These are phyloP conservation scores for Helicocarpus griseus DNA, from an alignment of 2,329 filamentous ascomycete genomes.

Conservation along the genomic window DNA sequence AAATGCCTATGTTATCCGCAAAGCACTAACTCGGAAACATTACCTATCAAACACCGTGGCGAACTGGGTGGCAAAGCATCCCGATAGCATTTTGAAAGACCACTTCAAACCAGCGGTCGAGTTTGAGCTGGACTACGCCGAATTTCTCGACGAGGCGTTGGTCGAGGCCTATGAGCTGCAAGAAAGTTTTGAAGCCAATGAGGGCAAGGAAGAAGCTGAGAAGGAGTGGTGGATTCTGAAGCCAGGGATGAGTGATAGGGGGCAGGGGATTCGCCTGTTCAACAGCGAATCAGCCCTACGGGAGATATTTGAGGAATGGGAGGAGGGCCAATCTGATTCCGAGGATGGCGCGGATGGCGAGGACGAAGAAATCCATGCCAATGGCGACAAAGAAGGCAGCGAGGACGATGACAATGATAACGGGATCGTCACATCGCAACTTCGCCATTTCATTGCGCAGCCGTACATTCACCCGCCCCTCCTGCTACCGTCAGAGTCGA, in stretches of 20 bases:
- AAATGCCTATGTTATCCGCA: conserved; percentile 91
- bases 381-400: conserved; percentile 17
- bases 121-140: conserved; percentile 92
- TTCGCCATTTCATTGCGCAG: conserved; percentile 92
- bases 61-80: conserved; percentile 79
- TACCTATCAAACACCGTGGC: conserved; percentile 77
- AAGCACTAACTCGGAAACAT: conserved; percentile 93
- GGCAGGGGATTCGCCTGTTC: conserved; percentile 86
- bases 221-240: conserved; percentile 97
- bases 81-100: conserved; percentile 54
- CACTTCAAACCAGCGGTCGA: conserved; percentile 72
- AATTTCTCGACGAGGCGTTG: conserved; percentile 89
- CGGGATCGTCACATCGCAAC: conserved; percentile 72
- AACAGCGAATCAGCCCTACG: conserved; percentile 75
- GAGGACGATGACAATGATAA: conserved; percentile 27
- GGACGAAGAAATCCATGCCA: conserved; percentile 23
- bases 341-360: conserved; percentile 54
- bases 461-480: conserved; percentile 88
- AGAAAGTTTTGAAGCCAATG: conserved; percentile 66
- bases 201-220: conserved; percentile 49
- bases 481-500: conserved; percentile 52
- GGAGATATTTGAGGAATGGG: conserved; percentile 85
- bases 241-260: conserved; percentile 92
- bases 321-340: conserved; percentile 55
- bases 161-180: conserved; percentile 81